Evolutionary conservation across 148 eudicot genomes (phyloP), one percentile per base, ranked within the genome.

Genomic region (Chenopodium quinoa): DNA sequence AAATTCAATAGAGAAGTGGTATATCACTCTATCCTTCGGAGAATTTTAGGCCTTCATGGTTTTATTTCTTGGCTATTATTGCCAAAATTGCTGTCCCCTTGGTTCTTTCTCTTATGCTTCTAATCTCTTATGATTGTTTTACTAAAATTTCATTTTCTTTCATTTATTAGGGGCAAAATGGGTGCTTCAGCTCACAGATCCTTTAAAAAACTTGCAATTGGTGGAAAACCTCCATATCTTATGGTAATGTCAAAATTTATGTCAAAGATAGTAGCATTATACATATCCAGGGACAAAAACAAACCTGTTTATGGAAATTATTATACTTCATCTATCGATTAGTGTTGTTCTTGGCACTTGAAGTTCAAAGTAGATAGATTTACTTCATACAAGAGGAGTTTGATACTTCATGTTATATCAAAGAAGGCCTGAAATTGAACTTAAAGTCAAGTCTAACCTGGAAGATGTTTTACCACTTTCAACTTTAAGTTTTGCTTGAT

Each of bases 201-300:
- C 48, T 81, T 82, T 7, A 90, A 87, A 89, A 84, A 65, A 69
- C 78, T 77, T 65, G 95, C 88, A 50, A 80, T 90, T 73, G 97
- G 97, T 80, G 93, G 92, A 22, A 84, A 83, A 75, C 91, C 97
- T 85, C 93, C 93, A n/a, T 93, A 84, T 79, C 84, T 93, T 67
- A 86, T 9, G 91, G 97, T 91, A 89, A 83, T 75, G 47, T 70
- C 75, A 17, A 48, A 17, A 75, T 5, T 46, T 71, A 27, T 48
- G n/a, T 70, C 56, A 9, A 50, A 31, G 25, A 2, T 48, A 31
- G 66, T n/a, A 0, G 23, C 23, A n/a, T 27, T 27, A 27, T 9
- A 6, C 66, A 62, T 62, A 62, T 62, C 7, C 11, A 62, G 11
- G 27, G 66, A 62, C 23, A 58, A 4, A 58, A 58, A 19, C 63